Base-by-base conservation (phyloP, 495 filamentous ascomycete species). In the Gamarada debralockiae region DNA sequence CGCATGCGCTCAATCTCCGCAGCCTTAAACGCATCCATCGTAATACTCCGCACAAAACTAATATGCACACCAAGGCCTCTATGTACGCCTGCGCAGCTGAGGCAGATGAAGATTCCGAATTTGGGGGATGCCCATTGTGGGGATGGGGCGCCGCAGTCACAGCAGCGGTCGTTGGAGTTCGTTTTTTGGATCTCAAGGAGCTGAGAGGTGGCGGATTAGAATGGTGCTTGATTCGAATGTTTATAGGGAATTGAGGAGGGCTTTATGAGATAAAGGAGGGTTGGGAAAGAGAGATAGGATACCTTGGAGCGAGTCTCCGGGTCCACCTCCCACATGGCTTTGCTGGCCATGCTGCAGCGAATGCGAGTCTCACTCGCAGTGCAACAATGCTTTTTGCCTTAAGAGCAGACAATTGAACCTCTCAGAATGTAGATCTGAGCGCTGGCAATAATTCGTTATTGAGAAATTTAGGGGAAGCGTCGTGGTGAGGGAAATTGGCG, bases 11-110 rank as follows among this genome's bases (percentile, higher is more conserved):
- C 78, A 54, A 95, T 88, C 65, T 96, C 91, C 51, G 74, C 73
- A 56, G 80, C 79, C 67, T 98, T 98, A 74, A 98, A 97, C 52
- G 88, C 87, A 75, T 98, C 93, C 93, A 98, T 98, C 41, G 88
- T 95, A 57, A 97, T 90, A 53, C 83, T 89, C 56, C 93, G 86
- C 48, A 98, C 90, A 72, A 98, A 98, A 64, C 90, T 96, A 64
- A 98, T 96, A 74, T 98, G 93, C 23, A 98, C 93, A 47, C 93
- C 93, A 14, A 98, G 80, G 2, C 90, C 88, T 59, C 93, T 87
- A 73, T 98, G 93, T 23, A 90, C 89, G 56, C 93, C 93, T 43
- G 93, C 93, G 73, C 93, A 98, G 54, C 83, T 88, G 38, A 98
- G 83, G 70, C 93, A 98, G 73, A 97, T 96, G 70, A 98, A 98